These are phyloP conservation scores for Rhynchosporium graminicola DNA, from an alignment of 2,329 filamentous ascomycete genomes.

Conservation along the genomic window DNA sequence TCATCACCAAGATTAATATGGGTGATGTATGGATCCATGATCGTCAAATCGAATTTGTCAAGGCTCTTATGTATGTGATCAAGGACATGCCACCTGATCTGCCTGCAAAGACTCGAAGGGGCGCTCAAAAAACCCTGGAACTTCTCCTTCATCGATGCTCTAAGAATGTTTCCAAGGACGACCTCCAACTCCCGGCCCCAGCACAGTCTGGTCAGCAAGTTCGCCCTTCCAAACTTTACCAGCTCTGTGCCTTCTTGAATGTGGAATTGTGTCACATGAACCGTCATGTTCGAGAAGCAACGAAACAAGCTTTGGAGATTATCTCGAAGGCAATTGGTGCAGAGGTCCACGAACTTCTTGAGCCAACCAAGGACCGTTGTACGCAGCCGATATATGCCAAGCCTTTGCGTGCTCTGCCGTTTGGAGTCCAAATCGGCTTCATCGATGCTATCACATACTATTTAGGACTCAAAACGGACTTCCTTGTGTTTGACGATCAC, in stretches of 20 bases:
- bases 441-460: slow-evolving; percentile 98
- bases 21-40: slow-evolving; percentile 80
- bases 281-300: slow-evolving; percentile 85
- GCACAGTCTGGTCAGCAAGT: slow-evolving; percentile 58
- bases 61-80: slow-evolving; percentile 93
- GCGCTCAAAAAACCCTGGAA: slow-evolving; percentile 81
- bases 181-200: slow-evolving; percentile 55
- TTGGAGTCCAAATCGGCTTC: slow-evolving; percentile 94
- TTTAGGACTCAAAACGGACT: slow-evolving; percentile 82
- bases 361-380: slow-evolving; percentile 86
- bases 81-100: slow-evolving; percentile 97
- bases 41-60: slow-evolving; percentile 84
- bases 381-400: slow-evolving; percentile 95
- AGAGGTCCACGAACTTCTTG: slow-evolving; percentile 84
- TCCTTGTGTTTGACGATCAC: slow-evolving; percentile 89
- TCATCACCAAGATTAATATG: slow-evolving; percentile 82
- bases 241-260: slow-evolving; percentile 82
- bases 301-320: slow-evolving; percentile 76
- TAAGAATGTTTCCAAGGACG: slow-evolving; percentile 76
- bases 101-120: slow-evolving; percentile 81
- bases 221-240: slow-evolving; percentile 65
- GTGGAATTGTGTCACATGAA: slow-evolving; percentile 95
- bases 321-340: slow-evolving; percentile 77
- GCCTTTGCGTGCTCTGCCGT: slow-evolving; percentile 87
- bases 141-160: slow-evolving; percentile 77